Base-by-base conservation (phyloP, 257 asterid species). In the Nicotiana obtusifolia region DNA sequence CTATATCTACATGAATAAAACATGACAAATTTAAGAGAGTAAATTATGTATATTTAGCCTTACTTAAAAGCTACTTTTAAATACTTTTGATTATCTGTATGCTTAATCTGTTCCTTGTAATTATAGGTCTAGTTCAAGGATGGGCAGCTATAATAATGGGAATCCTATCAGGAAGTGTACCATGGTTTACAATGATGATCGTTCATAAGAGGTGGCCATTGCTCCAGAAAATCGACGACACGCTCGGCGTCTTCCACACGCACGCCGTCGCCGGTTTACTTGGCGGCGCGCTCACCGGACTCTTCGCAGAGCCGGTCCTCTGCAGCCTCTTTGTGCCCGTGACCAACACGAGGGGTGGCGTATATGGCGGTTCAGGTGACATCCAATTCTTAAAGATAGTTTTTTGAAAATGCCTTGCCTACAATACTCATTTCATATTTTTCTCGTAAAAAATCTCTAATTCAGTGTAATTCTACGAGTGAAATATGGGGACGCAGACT, bases 131-230 rank as follows among this genome's bases (percentile, higher is more conserved):
- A 5, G 96, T 90, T 60, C 94, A 91, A 84, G 93, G 94, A 66
- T 90, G 94, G 94, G 94, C 94, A 0, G 96, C 96, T 64, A 88
- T 90, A 83, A 52, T 89, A 0, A 91, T 91, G 91, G 95, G 95
- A 53, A 81, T 90, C 26, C 86, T 91, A 14, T 90, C 96, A 54
- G 94, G 96, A 8, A 91, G 94, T 76, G 81, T 91, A 30, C 94
- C 96, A 2, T 91, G 96, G 94, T 90, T 90, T 84, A 91, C 93
- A 11, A 91, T 91, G 95, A 91, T 90, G 93, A 81, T 90, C 35
- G 54, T 91, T 24, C 96, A 91, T 89, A 90, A 88, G 82, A 83
- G 57, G 24, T 89, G 91, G 91, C 71, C 88, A 77, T 68, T 90
- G 81, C 94, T 91, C 77, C 94, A 87, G n/a, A 62, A 87, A 28